A percentile compares a stretch with the other conserved stretches of the same genome.
These are phyloP conservation scores for sunflower (Helianthus annuus) DNA, from an alignment of 129 eudicot species.

Conservation along the genomic window HanXRQr2.0-SUNRISE NC_035438.2:39971125-39971624, in stretches of 20 bases:
- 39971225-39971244: not conserved
- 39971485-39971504: slow-evolving; percentile 4
- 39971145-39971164: slow-evolving; percentile 55
- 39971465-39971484: not conserved
- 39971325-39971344: slow-evolving; percentile 86
- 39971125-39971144: slow-evolving; percentile 59
- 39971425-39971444: not conserved
- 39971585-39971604: not conserved
- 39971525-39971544: slow-evolving; percentile 90
- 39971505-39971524: slow-evolving; percentile 57
- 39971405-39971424: not conserved
- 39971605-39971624: not conserved
- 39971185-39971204: slow-evolving; percentile 38
- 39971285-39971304: slow-evolving; percentile 87
- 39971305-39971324: slow-evolving; percentile 91
- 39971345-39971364: slow-evolving; percentile 98
- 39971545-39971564: slow-evolving; percentile 92
- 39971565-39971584: slow-evolving; percentile 82
- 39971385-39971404: not conserved
- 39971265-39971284: slow-evolving; percentile 52
- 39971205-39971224: not conserved
- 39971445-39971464: not conserved
- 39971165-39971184: slow-evolving; percentile 43
- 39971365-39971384: slow-evolving; percentile 63
- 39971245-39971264: slow-evolving; percentile 15